Evolutionary conservation across 2,329 filamentous ascomycete species (phyloP), one percentile per base, ranked within the genome.

Genomic region (Fusarium bactridioides): DNA sequence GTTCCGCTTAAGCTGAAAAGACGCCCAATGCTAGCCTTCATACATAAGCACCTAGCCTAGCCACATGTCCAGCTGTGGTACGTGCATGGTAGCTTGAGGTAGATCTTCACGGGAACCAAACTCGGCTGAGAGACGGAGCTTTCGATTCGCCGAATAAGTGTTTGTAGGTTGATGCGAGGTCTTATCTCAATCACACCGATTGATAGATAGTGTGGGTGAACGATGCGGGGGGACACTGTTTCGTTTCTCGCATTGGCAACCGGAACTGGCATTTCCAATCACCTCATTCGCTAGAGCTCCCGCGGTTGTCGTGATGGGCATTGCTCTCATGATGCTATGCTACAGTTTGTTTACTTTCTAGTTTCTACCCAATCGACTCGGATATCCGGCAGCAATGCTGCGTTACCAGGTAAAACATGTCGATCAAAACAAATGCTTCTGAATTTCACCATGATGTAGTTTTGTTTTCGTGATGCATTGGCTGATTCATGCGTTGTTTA

Each of bases 171-270:
- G 41, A 70, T 70, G 73, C 68, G 27, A 29, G 68, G 37, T 16
- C 37, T 61, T 35, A 29, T 45, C 37, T 37, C 27, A 67, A 68
- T 73, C 70, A 62, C 65, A 73, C 58, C 56, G 58, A 67, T 31
- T 70, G 48, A 56, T 67, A 47, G 50, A 43, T 53, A 64, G 67
- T 64, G 66, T 48, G 69, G 71, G 64, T 45, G 59, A 61, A 60
- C 57, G 54, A 64, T 71, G 73, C 69, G 71, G 74, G 74, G 74
- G 74, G 61, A 69, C 45, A 54, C 41, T 56, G n/a, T 38, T 50
- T 63, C 44, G 47, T 50, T 62, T 70, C 45, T 61, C 58, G 43
- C 58, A 67, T 31, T 48, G 54, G 29, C 47, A 58, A 44, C 53
- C 45, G 25, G 29, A 47, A 64, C 35, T 35, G 60, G 41, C 43